Conservation (phyloP, 2,329 filamentous ascomycete species). For the Zymoseptoria ardabiliae region DNA sequence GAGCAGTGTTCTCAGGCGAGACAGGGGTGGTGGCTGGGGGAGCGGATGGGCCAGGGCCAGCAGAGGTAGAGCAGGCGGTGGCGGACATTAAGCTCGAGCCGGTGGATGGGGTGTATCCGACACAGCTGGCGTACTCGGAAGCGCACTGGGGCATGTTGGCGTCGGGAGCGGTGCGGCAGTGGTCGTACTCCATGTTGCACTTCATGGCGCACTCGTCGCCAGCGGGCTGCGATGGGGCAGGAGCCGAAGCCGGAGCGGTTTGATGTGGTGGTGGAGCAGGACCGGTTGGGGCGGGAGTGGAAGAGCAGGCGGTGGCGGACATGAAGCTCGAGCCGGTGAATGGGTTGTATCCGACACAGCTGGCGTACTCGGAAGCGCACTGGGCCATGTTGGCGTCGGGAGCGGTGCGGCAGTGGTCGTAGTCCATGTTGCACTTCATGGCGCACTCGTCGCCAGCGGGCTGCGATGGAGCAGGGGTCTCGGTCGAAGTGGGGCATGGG, state of each 20-base stretch:
- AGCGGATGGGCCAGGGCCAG: too few species aligned
- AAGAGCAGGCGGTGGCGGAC: not conserved
- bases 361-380: constrained; percentile 10
- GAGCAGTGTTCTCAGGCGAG: too few species aligned
- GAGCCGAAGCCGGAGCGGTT: not conserved
- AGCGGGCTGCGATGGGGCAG: not conserved
- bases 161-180: constrained; percentile 2
- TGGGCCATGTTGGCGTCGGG: constrained; percentile 7
- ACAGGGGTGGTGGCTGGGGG: not conserved
- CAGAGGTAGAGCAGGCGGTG: not conserved
- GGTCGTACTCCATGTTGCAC: not conserved
- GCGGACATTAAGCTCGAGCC: not conserved
- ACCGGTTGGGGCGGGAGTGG: too few species aligned
- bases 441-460: not conserved
- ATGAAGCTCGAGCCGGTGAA: not conserved
- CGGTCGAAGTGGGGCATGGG: not conserved
- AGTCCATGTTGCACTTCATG: not conserved
- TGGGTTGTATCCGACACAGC: constrained; percentile 12
- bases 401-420: constrained; percentile 1
- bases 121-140: constrained; percentile 8
- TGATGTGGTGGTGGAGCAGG: too few species aligned
- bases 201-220: not conserved
- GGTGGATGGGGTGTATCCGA: constrained; percentile 12
- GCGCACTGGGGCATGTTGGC: constrained; percentile 10
- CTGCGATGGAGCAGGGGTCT: not conserved